A percentile compares a stretch with the other conserved stretches of the same genome.
Evolutionary conservation across 768 basidiomycete genomes (phyloP).

Genomic region (Rhodosporidiobolus odoratus): DNA sequence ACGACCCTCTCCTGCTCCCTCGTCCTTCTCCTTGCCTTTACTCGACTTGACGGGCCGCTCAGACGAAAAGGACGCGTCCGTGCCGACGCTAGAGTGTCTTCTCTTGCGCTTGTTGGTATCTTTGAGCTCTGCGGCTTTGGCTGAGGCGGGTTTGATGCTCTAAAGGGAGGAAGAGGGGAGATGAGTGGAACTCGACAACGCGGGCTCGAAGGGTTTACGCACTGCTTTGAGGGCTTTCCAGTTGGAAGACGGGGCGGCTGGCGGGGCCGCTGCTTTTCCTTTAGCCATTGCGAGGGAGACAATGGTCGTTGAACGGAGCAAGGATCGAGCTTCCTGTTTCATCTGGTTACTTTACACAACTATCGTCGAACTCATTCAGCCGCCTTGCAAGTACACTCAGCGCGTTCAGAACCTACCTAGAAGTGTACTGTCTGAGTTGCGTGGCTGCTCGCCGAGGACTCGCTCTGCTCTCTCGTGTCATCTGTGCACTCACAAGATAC

Average conservation of each 20-base stretch:
- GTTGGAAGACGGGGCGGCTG: constrained; percentile 54
- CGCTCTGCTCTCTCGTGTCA: no score
- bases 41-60: constrained; percentile 36
- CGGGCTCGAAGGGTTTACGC: constrained; percentile 15
- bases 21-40: constrained; percentile 29
- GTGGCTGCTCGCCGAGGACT: no score
- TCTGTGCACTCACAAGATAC: no score
- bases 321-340: no score
- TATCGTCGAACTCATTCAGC: no score
- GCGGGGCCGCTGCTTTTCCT: constrained; percentile 40
- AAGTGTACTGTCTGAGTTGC: no score
- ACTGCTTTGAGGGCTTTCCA: constrained; percentile 61
- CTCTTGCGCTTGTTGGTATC: constrained; percentile 23
- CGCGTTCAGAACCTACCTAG: no score
- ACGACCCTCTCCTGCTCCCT: neutral
- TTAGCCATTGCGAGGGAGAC: constrained; percentile 29
- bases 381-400: no score
- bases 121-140: constrained; percentile 32
- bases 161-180: neutral
- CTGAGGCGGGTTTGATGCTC: constrained; percentile 16
- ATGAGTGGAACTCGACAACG: neutral
- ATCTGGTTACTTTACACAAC: no score
- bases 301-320: constrained; percentile 1
- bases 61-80: constrained; percentile 30
- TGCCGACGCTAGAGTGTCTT: constrained; percentile 18